These are phyloP conservation scores for Rhodofomes roseus DNA, from an alignment of 1,284 basidiomycete genomes.

Conservation along the genomic window DNA sequence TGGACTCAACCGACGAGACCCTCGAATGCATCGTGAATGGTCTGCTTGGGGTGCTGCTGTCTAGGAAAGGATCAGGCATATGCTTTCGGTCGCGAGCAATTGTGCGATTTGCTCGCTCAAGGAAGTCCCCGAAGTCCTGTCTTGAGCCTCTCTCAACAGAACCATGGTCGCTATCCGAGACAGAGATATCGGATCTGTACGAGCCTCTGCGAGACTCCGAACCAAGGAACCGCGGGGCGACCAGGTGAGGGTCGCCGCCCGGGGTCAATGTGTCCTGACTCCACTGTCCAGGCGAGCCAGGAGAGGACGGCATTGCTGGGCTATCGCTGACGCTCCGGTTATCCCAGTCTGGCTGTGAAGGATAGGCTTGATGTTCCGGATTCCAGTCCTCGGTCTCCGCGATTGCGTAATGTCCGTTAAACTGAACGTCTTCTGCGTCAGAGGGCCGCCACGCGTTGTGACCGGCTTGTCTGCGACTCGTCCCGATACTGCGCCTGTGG, in stretches of 20 bases:
- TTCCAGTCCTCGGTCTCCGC: conserved; percentile 54
- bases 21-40: conserved; percentile 83
- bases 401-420: conserved; percentile 48
- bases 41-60: conserved; percentile 56
- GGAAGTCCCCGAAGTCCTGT: conserved; percentile 70
- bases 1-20: conserved; percentile 80
- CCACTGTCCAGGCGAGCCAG: conserved; percentile 53
- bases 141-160: conserved; percentile 32
- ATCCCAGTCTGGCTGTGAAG: conserved; percentile 55
- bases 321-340: conserved; percentile 36
- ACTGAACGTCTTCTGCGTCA: conserved; percentile 36
- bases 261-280: conserved; percentile 53
- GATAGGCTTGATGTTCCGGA: conserved; percentile 46
- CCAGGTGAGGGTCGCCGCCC: conserved; percentile 31
- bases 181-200: conserved; percentile 45
- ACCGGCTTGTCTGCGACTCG: conserved; percentile 67
- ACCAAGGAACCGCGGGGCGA: conserved; percentile 30
- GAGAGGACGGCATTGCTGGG: conserved; percentile 26
- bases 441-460: conserved; percentile 74
- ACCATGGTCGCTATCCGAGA: conserved; percentile 60
- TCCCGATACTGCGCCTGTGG: conserved; percentile 79
- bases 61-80: conserved; percentile 82
- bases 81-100: conserved; percentile 76
- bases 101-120: conserved; percentile 78
- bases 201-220: conserved; percentile 41